Base-by-base conservation (phyloP, 2,329 filamentous ascomycete species). In the Neofusicoccum sp. region DNA sequence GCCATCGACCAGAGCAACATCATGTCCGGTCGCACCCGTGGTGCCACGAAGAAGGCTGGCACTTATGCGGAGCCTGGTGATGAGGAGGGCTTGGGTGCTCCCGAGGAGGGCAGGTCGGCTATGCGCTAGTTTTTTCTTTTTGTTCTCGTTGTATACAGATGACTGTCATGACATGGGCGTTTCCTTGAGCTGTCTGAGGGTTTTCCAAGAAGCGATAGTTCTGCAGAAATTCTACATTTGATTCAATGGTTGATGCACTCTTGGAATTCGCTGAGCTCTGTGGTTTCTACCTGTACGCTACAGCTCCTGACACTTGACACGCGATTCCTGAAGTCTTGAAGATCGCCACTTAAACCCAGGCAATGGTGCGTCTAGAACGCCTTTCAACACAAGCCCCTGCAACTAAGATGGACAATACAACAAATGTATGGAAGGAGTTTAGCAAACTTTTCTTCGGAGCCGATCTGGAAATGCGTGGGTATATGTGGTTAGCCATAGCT, bases 41-140 rank as follows among this genome's bases (percentile, higher is more conserved):
- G 81, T 62, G 81, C 80, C 0, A 70, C 78, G 0, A 81, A 81
- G 74, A 39, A 73, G 44, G 65, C 72, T 39, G 81, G 81, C 16
- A 74, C 75, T 0, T 84, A 84, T 67, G 66, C 70, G 1, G 82
- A 84, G 76, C 82, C 81, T n/a, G 79, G 80, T 34, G 82, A 84
- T 66, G 81, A 83, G 62, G 82, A 83, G 71, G 74, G 77, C 14
- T 67, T 80, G 56, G 70, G 76, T n/a, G 71, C 69, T 4, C 66
- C 69, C 0, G 67, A 74, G 6, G 73, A 79, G 64, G 74, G 74
- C 2, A 76, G 71, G 0, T 74, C 71, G 34, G 54, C 71, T 52
- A 65, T 67, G 6, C 65, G 69, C 5, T 39, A 65, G 34, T 63
- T 22, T 22, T 22, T 22, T 22, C 2, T 22, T 22, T 22, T 22